Evolutionary conservation across 192 early-diverging fungal genomes (phyloP), one percentile per base, ranked within the genome.

Genomic region (Coemansia sp.): DNA sequence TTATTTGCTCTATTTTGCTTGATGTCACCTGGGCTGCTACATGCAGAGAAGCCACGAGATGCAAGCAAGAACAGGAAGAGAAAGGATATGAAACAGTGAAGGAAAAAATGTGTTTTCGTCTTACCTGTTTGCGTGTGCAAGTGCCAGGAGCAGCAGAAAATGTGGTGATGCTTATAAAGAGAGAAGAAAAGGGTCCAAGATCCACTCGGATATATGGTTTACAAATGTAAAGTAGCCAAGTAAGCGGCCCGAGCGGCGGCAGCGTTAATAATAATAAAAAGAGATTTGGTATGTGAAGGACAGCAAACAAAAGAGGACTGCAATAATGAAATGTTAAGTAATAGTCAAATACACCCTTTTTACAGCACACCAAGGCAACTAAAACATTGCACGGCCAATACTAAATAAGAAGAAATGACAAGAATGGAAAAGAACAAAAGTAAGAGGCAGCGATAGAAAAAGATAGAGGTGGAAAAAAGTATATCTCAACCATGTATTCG

Each of bases 11-110:
- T 36, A 33, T 59, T 16, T 34, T 38, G 57, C 35, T 53, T 26
- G 21, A 26, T 59, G 57, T 59, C 57, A 59, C 34, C 57, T 59
- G 57, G 57, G 24, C 35, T 59, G 34, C 24, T 35, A 59, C 57
- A 59, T 59, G 57, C 57, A 59, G 33, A 59, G 57, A 59, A 59
- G 57, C 57, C 57, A 59, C 57, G 57, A 10, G 57, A 15, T 59
- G 57, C 35, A 38, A 59, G 57, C 57, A 59, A 38, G 35, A 59
- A 59, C 30, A 59, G 20, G 35, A 38, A 59, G 57, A 20, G n/a
- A 59, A 36, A 59, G 0, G 12, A 6, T 16, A 53, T 9, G 21
- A 23, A 53, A 6, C 51, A 26, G 24, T 10, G 51, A 53, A 53
- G 15, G 23, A 53, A 24, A 23, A 24, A 26, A 11, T 15, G 15